phyloP scores from a whole-genome alignment of 805 yeast genomes.

The Ogataea angusta region DNA sequence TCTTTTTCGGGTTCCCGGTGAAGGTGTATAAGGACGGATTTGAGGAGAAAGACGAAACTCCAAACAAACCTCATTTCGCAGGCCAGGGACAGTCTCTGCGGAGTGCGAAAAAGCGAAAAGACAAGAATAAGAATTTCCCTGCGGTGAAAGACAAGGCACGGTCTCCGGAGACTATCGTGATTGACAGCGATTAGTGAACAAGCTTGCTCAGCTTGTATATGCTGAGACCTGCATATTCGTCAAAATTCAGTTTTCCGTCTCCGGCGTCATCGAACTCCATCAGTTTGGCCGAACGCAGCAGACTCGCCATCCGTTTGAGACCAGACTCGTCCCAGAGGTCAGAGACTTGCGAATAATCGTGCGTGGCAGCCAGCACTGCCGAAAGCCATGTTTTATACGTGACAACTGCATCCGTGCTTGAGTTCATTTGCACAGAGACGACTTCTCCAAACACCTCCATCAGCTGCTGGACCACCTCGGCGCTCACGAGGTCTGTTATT shows the following conservation, averaged over 20 bases:
- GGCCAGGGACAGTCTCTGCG: conserved; percentile 80
- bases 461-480: conserved; percentile 34
- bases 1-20: conserved; percentile 91
- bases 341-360: conserved; percentile 42
- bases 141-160: conserved; percentile 61
- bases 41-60: conserved; percentile 27
- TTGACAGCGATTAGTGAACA: conserved; percentile 45
- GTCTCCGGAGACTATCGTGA: conserved; percentile 78
- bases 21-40: conserved; percentile 43
- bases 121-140: conserved; percentile 44
- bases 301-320: conserved; percentile 44
- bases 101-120: conserved; percentile 55
- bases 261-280: conserved; percentile 9
- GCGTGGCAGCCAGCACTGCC: conserved; percentile 36
- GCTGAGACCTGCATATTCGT: conserved; percentile 23
- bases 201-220: conserved; percentile 12
- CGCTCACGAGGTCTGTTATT: conserved; percentile 31
- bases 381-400: conserved; percentile 29
- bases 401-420: conserved; percentile 33
- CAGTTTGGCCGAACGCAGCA: conserved; percentile 35
- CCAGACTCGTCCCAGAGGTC: conserved; percentile 45
- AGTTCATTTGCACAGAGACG: conserved; percentile 9
- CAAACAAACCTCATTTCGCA: conserved; percentile 33
- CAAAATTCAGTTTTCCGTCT: conserved; percentile 14
- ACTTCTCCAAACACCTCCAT: conserved; percentile 48